Percentiles rank a stretch among this genome's conserved stretches.
These are phyloP conservation scores for Plasmodium billcollinsi DNA, from an alignment of 169 alveolate species.

Conservation along the genomic window DNA sequence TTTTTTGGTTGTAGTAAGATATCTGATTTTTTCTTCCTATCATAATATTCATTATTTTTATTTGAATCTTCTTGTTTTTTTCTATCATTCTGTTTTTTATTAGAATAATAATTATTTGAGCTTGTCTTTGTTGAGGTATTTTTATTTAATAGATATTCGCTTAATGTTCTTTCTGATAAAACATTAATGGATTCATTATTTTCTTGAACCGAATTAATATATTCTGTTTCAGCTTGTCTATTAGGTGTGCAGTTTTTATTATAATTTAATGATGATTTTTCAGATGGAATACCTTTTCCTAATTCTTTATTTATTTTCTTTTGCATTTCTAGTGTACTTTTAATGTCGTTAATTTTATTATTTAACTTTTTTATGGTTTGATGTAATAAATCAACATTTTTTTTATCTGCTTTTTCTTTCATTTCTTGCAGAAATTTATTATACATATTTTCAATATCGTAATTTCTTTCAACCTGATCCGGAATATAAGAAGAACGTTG, in stretches of 20 bases:
- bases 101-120: conserved; percentile 6
- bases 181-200: conserved; percentile 29
- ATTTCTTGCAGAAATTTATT: conserved; percentile 34
- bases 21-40: conserved; percentile 35
- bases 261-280: conserved; percentile 19
- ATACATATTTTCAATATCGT: conserved; percentile 43
- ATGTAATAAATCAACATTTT: conserved; percentile 65
- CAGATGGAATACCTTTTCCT: conserved; percentile 10
- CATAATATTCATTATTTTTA: conserved; percentile 6
- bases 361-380: conserved; percentile 69
- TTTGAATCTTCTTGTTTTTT: conserved; percentile 33
- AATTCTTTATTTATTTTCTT: conserved; percentile 48
- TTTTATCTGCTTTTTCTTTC: conserved; percentile 58
- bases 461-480: conserved; percentile 17
- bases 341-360: conserved; percentile 47
- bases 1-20: conserved; percentile 9
- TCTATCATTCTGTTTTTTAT: conserved; percentile 8
- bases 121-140: conserved; percentile 48
- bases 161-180: conserved; percentile 54
- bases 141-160: conserved; percentile 46
- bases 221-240: conserved; percentile 13
- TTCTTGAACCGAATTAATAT: conserved; percentile 24
- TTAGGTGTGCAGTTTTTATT: conserved; percentile 18
- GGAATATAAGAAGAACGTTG: conserved; percentile 1
- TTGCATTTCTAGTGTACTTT: conserved; percentile 44